phyloP scores from a whole-genome alignment of 2,329 filamentous ascomycete species.

The Fusarium beomiforme region DNA sequence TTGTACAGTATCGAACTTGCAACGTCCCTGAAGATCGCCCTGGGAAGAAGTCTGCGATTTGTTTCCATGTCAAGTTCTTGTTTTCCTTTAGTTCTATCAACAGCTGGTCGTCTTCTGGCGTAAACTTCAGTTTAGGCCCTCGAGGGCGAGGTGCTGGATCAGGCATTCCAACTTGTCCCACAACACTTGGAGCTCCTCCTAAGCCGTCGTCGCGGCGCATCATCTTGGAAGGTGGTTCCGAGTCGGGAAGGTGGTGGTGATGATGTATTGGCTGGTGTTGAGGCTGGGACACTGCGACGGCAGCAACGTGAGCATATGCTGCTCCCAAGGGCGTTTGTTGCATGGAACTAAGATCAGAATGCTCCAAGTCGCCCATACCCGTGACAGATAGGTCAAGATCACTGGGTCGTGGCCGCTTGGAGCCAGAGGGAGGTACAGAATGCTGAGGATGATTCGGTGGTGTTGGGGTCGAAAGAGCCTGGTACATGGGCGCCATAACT shows the following conservation, averaged over 20 bases:
- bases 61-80: conserved; percentile 95
- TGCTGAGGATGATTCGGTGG: conserved; percentile 47
- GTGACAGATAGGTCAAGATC: conserved; percentile 66
- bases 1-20: conserved; percentile 94
- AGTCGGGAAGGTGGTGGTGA: conserved; percentile 82
- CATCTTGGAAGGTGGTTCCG: conserved; percentile 75
- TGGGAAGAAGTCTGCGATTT: conserved; percentile 96
- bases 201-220: conserved; percentile 66
- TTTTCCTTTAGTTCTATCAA: conserved; percentile 93
- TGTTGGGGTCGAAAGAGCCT: conserved; percentile 57
- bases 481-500: conserved; percentile 63
- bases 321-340: conserved; percentile 63
- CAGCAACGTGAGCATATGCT: conserved; percentile 59
- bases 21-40: conserved; percentile 89
- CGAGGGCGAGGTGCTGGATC: conserved; percentile 80
- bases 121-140: conserved; percentile 93
- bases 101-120: conserved; percentile 87
- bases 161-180: conserved; percentile 89
- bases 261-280: conserved; percentile 72
- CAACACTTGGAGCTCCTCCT: conserved; percentile 80
- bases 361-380: conserved; percentile 62
- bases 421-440: conserved; percentile 40
- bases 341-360: conserved; percentile 65
- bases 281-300: conserved; percentile 41
- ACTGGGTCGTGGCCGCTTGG: conserved; percentile 66